Evolutionary conservation across 805 yeast genomes (phyloP).

Genomic region (Wickerhamomyces silvicola): DNA sequence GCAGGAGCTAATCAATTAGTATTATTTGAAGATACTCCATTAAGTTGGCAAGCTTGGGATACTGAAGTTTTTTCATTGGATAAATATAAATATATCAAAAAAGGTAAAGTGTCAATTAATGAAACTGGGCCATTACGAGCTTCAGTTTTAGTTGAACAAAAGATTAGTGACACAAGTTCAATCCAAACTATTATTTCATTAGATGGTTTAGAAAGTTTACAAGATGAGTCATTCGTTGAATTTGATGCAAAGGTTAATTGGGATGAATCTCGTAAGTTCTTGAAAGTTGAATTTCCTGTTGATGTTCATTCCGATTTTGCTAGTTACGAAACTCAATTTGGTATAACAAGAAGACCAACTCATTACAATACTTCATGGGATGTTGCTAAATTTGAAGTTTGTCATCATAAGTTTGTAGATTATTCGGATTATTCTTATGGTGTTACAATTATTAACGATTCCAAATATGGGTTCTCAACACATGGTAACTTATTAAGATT

Average conservation of each 20-base stretch:
- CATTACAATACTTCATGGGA: constrained; percentile 96
- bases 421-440: constrained; percentile 84
- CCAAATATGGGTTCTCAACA: constrained; percentile 87
- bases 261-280: constrained; percentile 82
- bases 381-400: constrained; percentile 91
- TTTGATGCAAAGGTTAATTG: constrained; percentile 66
- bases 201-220: constrained; percentile 40
- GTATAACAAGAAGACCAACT: constrained; percentile 85
- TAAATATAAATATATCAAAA: constrained; percentile 48
- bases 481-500: constrained; percentile 91
- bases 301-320: constrained; percentile 72
- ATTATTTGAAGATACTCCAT: constrained; percentile 83
- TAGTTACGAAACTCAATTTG: constrained; percentile 90
- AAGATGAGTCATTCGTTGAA: constrained; percentile 35
- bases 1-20: constrained; percentile 77
- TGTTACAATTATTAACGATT: constrained; percentile 74
- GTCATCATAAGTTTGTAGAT: constrained; percentile 92
- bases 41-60: constrained; percentile 95
- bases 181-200: constrained; percentile 67
- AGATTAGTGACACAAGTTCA: constrained; percentile 49
- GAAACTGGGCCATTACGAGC: constrained; percentile 54
- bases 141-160: constrained; percentile 55
- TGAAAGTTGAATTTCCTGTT: constrained; percentile 94
- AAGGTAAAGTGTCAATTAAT: constrained; percentile 30
- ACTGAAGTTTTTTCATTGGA: constrained; percentile 85